These are phyloP conservation scores for Melianthus villosus DNA, from an alignment of 441 rosid genomes.

Conservation along the genomic window DNA sequence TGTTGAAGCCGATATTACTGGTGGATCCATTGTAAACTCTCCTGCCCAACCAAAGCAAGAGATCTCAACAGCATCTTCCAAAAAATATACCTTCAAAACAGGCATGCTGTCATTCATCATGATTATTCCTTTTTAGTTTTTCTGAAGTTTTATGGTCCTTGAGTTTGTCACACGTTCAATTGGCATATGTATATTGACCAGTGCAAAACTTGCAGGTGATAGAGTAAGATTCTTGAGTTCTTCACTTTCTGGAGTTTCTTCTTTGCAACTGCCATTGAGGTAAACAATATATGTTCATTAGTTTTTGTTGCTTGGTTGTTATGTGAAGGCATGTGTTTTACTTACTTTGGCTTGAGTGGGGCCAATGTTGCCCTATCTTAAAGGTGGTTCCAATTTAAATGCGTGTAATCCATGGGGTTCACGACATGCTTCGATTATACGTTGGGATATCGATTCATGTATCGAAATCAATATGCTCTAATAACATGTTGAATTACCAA, in stretches of 20 bases:
- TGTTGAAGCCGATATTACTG: conserved; percentile 90
- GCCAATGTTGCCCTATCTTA: too few species aligned
- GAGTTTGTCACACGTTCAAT: conserved; percentile 3
- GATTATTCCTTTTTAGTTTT: neutral
- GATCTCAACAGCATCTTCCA: conserved; percentile 85
- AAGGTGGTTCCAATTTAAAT: too few species aligned
- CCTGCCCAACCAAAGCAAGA: conserved; percentile 79
- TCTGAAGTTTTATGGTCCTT: neutral
- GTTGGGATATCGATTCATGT: too few species aligned
- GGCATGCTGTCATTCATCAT: conserved; percentile 25
- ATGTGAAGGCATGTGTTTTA: neutral
- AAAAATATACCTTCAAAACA: conserved; percentile 60
- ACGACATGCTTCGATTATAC: too few species aligned
- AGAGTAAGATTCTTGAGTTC: conserved; percentile 63
- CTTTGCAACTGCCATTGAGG: conserved; percentile 41
- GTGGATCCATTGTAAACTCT: conserved; percentile 58
- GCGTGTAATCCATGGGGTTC: too few species aligned
- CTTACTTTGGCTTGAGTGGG: too few species aligned
- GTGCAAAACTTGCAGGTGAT: conserved; percentile 47
- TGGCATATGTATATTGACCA: conserved; percentile 9
- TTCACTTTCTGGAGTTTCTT: conserved; percentile 31
- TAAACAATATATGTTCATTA: conserved; percentile 3
- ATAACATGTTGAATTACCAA: too few species aligned
- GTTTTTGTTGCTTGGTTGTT: neutral
- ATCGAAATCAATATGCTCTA: too few species aligned